Percentiles rank a stretch among this genome's conserved stretches.
phyloP scores from a whole-genome alignment of 73 alveolate species.

The Breviolum minutum region DNA sequence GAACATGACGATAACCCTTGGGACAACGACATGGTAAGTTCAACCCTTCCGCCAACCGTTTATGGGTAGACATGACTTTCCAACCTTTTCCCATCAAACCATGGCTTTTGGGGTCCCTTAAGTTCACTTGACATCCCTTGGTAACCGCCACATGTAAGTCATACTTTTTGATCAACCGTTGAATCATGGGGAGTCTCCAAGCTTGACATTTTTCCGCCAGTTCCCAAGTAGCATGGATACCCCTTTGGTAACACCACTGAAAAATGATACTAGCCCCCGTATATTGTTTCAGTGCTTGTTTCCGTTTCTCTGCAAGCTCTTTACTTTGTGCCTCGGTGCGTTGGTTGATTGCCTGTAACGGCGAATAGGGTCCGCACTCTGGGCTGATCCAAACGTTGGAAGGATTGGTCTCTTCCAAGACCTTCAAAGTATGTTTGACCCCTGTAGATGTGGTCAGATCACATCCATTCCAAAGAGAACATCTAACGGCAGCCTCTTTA shows the following conservation, averaged over 20 bases:
- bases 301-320: background rate
- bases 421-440: background rate
- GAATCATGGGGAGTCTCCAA: background rate
- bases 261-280: background rate
- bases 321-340: background rate
- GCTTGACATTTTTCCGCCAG: background rate
- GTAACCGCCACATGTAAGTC: background rate
- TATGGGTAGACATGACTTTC: constrained; percentile 3
- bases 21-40: background rate
- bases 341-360: background rate
- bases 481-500: constrained; percentile 16
- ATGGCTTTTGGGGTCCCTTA: background rate
- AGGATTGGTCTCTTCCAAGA: background rate
- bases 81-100: background rate
- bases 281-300: background rate
- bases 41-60: background rate
- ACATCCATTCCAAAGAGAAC: constrained; percentile 2
- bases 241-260: background rate
- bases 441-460: background rate
- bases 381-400: constrained; percentile 19
- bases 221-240: constrained; percentile 5
- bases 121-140: background rate
- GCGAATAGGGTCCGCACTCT: constrained; percentile 14
- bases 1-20: background rate
- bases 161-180: background rate